Conservation (phyloP, 768 basidiomycete species). For the Amanita thiersii region DNA sequence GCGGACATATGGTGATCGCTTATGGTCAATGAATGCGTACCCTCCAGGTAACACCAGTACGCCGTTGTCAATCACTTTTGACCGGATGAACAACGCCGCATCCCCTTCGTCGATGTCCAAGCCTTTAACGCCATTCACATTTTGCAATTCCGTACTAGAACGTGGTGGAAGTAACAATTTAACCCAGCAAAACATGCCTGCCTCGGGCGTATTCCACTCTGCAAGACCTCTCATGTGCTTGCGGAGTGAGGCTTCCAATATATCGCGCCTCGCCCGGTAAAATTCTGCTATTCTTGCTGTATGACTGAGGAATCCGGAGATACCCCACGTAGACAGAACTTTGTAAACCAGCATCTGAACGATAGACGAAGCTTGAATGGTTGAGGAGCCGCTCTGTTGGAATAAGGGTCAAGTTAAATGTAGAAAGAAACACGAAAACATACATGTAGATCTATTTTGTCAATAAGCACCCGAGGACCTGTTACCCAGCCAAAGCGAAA, state of each 20-base stretch:
- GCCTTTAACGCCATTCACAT: not conserved
- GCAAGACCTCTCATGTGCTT: constrained; percentile 66
- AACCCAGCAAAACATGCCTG: constrained; percentile 88
- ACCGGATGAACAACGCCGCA: constrained; percentile 57
- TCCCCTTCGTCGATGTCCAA: constrained; percentile 33
- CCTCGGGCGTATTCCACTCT: constrained; percentile 57
- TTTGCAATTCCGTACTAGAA: not conserved
- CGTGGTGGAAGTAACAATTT: constrained; percentile 21
- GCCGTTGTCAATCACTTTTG: constrained; percentile 66
- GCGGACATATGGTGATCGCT: constrained; percentile 64
- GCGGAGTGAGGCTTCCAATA: constrained; percentile 63
- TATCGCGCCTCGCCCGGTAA: constrained; percentile 59
- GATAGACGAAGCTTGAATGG: constrained; percentile 53
- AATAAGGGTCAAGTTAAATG: not conserved
- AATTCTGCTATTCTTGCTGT: constrained; percentile 56
- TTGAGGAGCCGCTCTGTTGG: constrained; percentile 46
- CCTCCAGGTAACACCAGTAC: constrained; percentile 82
- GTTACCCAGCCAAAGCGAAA: constrained; percentile 73
- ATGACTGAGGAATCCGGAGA: constrained; percentile 62
- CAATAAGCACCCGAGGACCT: constrained; percentile 56
- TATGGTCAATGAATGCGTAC: constrained; percentile 61
- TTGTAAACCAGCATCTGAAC: constrained; percentile 51
- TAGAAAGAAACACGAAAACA: constrained; percentile 14
- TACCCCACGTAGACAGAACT: constrained; percentile 60
- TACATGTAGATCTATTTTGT: constrained; percentile 62